phyloP scores from a whole-genome alignment of 2,329 filamentous ascomycete genomes.

The Bertia moriformis region DNA sequence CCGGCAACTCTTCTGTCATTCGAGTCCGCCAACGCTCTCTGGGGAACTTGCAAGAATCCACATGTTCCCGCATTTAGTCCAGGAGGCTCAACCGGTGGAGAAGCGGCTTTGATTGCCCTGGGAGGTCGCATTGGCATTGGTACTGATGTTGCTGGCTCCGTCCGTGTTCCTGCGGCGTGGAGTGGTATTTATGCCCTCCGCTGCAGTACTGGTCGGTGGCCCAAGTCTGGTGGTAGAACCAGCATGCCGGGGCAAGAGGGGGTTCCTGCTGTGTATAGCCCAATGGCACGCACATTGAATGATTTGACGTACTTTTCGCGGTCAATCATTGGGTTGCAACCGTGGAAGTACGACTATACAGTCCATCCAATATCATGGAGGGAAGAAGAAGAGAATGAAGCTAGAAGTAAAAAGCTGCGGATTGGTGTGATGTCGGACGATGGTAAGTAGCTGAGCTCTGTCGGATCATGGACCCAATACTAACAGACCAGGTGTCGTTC shows the following conservation, averaged over 20 bases:
- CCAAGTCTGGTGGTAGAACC: constrained; percentile 33
- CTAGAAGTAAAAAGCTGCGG: not conserved
- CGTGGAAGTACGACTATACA: constrained; percentile 42
- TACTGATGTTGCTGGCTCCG: constrained; percentile 45
- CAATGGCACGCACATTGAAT: constrained; percentile 37
- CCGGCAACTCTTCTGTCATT: constrained; percentile 56
- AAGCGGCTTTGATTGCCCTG: constrained; percentile 46
- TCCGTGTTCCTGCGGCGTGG: constrained; percentile 37
- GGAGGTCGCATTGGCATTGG: constrained; percentile 48
- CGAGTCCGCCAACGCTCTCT: constrained; percentile 50
- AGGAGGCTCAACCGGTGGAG: constrained; percentile 55
- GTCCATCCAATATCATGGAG: constrained; percentile 45
- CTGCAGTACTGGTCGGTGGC: constrained; percentile 43
- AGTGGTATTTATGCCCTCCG: constrained; percentile 41
- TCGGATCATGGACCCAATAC: constrained; percentile 38
- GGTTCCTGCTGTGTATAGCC: constrained; percentile 48
- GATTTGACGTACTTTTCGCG: constrained; percentile 40
- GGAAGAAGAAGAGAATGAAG: constrained; percentile 9
- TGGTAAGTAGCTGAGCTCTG: constrained; percentile 6
- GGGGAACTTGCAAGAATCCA: constrained; percentile 49
- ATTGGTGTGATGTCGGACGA: not conserved
- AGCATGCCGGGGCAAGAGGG: constrained; percentile 53
- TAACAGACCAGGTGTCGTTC: constrained; percentile 49
- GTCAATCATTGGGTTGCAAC: constrained; percentile 30
- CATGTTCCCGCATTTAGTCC: constrained; percentile 40